A percentile compares a stretch with the other conserved stretches of the same genome.
phyloP scores from a whole-genome alignment of 345 rosid genomes.

The rapeseed (Brassica napus) region Da-Ae NC_063449.1:34950001-34950500 shows the following conservation, averaged over 20 bases:
- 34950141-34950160: background rate
- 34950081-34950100: background rate
- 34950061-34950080: too few species aligned
- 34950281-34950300: background rate
- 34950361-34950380: background rate
- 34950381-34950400: background rate
- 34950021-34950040: too few species aligned
- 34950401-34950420: background rate
- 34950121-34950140: background rate
- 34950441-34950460: background rate
- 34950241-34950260: too few species aligned
- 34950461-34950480: background rate
- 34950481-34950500: background rate
- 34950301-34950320: background rate
- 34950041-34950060: too few species aligned
- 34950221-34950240: too few species aligned
- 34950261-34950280: too few species aligned
- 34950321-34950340: background rate
- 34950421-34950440: background rate
- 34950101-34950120: too few species aligned
- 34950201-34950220: too few species aligned
- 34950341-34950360: background rate
- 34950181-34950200: too few species aligned
- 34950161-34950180: background rate
- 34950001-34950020: background rate